phyloP scores from a whole-genome alignment of 805 yeast species.

The Ogataea ganodermae region DNA sequence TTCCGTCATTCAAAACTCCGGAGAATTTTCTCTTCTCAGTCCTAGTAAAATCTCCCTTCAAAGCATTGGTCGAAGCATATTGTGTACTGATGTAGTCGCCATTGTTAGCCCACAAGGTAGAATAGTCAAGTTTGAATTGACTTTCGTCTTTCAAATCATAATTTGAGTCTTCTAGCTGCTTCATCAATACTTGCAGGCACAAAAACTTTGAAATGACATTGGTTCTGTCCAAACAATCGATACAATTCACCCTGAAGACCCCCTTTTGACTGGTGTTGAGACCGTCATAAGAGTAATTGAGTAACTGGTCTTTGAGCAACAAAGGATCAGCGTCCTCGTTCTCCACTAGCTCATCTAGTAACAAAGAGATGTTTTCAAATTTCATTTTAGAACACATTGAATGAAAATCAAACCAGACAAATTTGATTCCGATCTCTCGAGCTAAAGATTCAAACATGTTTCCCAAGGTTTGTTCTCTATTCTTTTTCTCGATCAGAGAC shows the following conservation, averaged over 20 bases:
- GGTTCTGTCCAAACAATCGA: conserved; percentile 66
- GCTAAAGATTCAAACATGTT: conserved; percentile 41
- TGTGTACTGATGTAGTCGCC: conserved; percentile 68
- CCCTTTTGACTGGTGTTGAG: conserved; percentile 46
- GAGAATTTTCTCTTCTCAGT: conserved; percentile 43
- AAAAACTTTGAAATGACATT: conserved; percentile 49
- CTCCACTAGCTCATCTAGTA: conserved; percentile 32
- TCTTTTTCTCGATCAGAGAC: conserved; percentile 41
- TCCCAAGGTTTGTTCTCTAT: conserved; percentile 38
- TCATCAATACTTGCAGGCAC: conserved; percentile 30
- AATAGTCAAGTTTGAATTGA: conserved; percentile 29
- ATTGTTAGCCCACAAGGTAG: conserved; percentile 63
- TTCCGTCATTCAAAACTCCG: conserved; percentile 45
- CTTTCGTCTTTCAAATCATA: conserved; percentile 4
- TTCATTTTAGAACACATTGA: conserved; percentile 47
- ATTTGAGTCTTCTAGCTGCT: conserved; percentile 28
- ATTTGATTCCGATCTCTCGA: conserved; percentile 37
- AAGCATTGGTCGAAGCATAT: conserved; percentile 59
- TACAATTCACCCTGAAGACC: conserved; percentile 59
- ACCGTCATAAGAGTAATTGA: conserved; percentile 37
- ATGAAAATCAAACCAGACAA: conserved; percentile 67
- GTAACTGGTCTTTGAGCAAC: conserved; percentile 22
- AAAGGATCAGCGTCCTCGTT: not conserved
- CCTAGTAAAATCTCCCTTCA: conserved; percentile 51
- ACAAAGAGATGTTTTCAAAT: conserved; percentile 38